phyloP scores from a whole-genome alignment of 441 rosid genomes.

The Gossypium gossypioides region DNA sequence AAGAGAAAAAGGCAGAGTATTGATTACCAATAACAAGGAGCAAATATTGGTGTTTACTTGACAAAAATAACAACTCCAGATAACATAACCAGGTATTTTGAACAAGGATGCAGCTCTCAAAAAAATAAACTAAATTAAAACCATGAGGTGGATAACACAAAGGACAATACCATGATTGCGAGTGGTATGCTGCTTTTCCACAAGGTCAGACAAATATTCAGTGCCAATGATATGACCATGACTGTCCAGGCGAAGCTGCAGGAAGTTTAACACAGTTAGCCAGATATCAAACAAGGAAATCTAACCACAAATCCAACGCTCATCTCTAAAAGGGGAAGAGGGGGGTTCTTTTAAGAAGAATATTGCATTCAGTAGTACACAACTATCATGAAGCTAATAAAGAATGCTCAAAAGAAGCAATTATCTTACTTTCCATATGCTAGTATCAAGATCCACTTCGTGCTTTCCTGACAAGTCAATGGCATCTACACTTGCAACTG shows the following conservation, averaged over 20 bases:
- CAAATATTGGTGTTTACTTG: background rate
- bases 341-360: background rate
- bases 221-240: constrained; percentile 84
- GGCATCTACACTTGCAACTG: constrained; percentile 92
- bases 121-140: background rate
- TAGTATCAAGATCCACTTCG: constrained; percentile 99
- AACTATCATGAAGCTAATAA: background rate
- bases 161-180: constrained; percentile 59
- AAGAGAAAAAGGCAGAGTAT: background rate
- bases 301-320: background rate
- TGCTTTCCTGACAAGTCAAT: constrained; percentile 99
- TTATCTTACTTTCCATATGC: constrained; percentile 78
- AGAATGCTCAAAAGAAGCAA: constrained; percentile 3
- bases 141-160: background rate
- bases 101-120: background rate
- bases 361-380: background rate
- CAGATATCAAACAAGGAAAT: constrained; percentile 3
- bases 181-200: constrained; percentile 65
- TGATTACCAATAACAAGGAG: background rate
- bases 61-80: background rate
- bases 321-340: background rate
- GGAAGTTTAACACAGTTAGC: constrained; percentile 22
- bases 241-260: constrained; percentile 86
- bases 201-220: constrained; percentile 85
- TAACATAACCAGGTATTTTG: background rate